Evolutionary conservation across 345 rosid genomes (phyloP).

Genomic region (Acer campestre): DNA sequence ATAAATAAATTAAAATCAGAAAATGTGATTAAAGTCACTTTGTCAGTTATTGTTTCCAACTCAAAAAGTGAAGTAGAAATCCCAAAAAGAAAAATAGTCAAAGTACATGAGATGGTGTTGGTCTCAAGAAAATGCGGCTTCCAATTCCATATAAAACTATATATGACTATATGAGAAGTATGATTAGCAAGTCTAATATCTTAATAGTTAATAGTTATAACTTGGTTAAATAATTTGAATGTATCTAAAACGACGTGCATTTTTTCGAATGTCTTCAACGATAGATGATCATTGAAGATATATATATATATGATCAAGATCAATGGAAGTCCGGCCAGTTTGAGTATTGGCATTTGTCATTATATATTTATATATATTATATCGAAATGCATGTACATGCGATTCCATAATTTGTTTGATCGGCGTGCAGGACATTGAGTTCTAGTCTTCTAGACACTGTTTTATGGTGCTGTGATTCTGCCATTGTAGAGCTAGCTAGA

Average conservation of each 20-base stretch:
- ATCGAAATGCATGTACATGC: constrained; percentile 9
- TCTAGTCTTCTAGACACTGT: constrained; percentile 16
- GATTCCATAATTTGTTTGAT: constrained; percentile 14
- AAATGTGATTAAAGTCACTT: constrained; percentile 9
- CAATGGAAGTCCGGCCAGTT: constrained; percentile 31
- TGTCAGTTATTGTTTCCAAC: constrained; percentile 35
- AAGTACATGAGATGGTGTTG: constrained; percentile 41
- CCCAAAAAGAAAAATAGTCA: constrained; percentile 5
- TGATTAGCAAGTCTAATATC: constrained; percentile 22
- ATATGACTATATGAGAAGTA: constrained; percentile 11
- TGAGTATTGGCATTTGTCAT: constrained; percentile 41
- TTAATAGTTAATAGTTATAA: not conserved
- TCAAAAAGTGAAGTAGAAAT: constrained; percentile 28
- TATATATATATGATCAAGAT: constrained; percentile 11
- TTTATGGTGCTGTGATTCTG: too few relatives aligned
- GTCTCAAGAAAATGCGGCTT: constrained; percentile 84
- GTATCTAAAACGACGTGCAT: not conserved
- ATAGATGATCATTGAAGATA: not conserved
- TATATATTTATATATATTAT: constrained; percentile 6
- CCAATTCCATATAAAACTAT: constrained; percentile 25
- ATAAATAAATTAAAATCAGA: not conserved
- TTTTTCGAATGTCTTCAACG: constrained; percentile 27
- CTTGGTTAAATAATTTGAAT: constrained; percentile 12
- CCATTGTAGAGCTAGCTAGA: too few relatives aligned
- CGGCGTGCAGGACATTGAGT: constrained; percentile 30